Conservation (phyloP, 2,329 filamentous ascomycete species). For the Lecanicillium sp. region DNA sequence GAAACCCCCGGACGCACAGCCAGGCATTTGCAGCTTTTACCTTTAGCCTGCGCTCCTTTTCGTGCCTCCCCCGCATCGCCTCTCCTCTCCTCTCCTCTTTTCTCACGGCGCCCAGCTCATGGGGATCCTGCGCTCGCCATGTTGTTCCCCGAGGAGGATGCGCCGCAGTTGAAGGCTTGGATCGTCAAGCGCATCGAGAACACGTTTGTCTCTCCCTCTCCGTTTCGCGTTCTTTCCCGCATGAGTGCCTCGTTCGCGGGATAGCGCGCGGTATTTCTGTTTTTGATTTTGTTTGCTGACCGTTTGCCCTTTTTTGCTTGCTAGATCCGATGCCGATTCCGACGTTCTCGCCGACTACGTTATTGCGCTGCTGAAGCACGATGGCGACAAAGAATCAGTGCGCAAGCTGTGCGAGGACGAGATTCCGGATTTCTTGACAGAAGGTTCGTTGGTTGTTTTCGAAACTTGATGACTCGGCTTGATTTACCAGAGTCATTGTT, state of each 20-base stretch:
- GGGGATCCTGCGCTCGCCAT: conserved; percentile 28
- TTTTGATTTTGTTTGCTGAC: conserved; percentile 10
- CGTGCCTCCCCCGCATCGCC: too few relatives aligned
- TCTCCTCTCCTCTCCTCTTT: too few relatives aligned
- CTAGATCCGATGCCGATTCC: conserved; percentile 68
- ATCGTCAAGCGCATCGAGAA: conserved; percentile 70
- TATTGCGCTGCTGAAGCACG: conserved; percentile 66
- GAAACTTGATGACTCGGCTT: too few relatives aligned
- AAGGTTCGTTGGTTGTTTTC: conserved; percentile 42
- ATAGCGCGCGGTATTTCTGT: too few relatives aligned
- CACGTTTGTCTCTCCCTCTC: conserved; percentile 44
- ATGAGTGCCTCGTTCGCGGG: neutral
- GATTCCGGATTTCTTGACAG: conserved; percentile 67
- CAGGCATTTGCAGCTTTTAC: too few relatives aligned
- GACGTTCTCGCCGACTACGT: conserved; percentile 81
- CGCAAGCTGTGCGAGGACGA: conserved; percentile 62
- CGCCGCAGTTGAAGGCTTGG: conserved; percentile 63
- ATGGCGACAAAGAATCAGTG: conserved; percentile 57
- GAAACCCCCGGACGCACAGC: too few relatives aligned
- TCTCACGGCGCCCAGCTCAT: conserved; percentile 2
- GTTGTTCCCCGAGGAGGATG: conserved; percentile 57
- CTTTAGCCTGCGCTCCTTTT: too few relatives aligned
- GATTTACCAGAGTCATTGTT: too few relatives aligned
- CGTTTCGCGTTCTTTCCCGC: conserved; percentile 7
- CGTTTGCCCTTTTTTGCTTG: neutral